Evolutionary conservation across 306 rosid species (phyloP), one percentile per base, ranked within the genome.

Genomic region (Prunus dulcis): DNA sequence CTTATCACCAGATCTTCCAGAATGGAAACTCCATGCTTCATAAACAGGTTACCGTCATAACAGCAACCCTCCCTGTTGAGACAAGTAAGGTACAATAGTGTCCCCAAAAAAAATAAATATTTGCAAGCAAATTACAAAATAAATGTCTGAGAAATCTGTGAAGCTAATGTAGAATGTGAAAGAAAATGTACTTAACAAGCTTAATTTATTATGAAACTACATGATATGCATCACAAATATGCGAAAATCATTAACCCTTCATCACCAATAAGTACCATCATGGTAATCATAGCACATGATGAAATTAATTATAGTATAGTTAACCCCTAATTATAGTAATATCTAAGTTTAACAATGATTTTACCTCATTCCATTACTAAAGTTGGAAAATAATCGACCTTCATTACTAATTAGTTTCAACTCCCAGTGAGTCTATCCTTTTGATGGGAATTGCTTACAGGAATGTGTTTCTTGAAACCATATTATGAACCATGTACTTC

Each of bases 1-100:
- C 95, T 73, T 68, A 95, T 83, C 79, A 95, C 87, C 82, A 95
- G 83, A 86, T 95, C 99, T 88, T 95, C 97, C 81, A 95, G 84
- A 82, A 95, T 82, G 71, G 97, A 88, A 87, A 86, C 79, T 71
- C 96, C 97, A 69, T 95, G 94, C 66, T 72, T 83, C 69, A 77
- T 57, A 87, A 84, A 92, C 72, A 95, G 78, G 78, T 80, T 62
- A 55, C 79, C 72, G 71, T 90, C 84, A 76, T 87, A 90, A 86
- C 77, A 85, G 84, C 89, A 82, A 75, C 74, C 87, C 51, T 84
- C 90, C 93, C 97, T 91, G 86, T 30, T 68, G 45, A 68, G 72
- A 84, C 53, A 82, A 70, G 66, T 27, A 74, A 62, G 69, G 69
- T 38, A 60, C 30, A 76, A 64, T 72, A 67, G 80, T 45, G 76